Conservation (phyloP, 176 grass and related monocot species). For the Thalia dealbata region DNA sequence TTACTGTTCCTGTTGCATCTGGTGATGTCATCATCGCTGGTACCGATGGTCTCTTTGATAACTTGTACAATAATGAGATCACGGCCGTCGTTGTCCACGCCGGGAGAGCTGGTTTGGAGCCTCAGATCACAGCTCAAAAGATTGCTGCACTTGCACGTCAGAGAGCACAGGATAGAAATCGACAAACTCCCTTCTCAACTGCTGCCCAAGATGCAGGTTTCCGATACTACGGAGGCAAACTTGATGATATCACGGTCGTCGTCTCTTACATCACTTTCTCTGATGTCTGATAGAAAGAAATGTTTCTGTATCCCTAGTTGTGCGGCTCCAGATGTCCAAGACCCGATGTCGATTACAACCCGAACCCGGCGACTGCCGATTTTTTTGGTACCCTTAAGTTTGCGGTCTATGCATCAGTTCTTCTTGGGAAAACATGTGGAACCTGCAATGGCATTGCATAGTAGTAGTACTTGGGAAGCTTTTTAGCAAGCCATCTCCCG, state of each 20-base stretch:
- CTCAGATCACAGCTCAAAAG: conserved; percentile 70
- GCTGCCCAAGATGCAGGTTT: conserved; percentile 94
- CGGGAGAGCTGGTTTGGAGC: conserved; percentile 41
- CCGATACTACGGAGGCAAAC: conserved; percentile 76
- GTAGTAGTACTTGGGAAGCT: too few species aligned
- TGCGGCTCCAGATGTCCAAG: background rate
- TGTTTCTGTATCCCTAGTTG: background rate
- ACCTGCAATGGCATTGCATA: too few species aligned
- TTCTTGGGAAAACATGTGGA: too few species aligned
- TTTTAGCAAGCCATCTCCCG: too few species aligned
- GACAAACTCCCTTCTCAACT: conserved; percentile 70
- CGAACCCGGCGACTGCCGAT: too few species aligned
- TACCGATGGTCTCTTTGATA: conserved; percentile 89
- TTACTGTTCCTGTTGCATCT: conserved; percentile 50
- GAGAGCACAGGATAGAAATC: conserved; percentile 64
- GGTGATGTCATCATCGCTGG: conserved; percentile 86
- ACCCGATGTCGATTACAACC: too few species aligned
- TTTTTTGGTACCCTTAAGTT: too few species aligned
- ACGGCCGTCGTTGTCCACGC: conserved; percentile 67
- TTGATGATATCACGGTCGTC: conserved; percentile 89
- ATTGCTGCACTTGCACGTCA: conserved; percentile 82
- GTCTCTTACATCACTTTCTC: conserved; percentile 48
- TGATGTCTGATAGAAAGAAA: background rate
- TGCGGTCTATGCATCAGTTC: too few species aligned
- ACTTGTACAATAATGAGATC: conserved; percentile 78